A percentile compares a stretch with the other conserved stretches of the same genome.
These are phyloP conservation scores for Inonotus hispidus DNA, from an alignment of 1,284 basidiomycete species.

Conservation along the genomic window DNA sequence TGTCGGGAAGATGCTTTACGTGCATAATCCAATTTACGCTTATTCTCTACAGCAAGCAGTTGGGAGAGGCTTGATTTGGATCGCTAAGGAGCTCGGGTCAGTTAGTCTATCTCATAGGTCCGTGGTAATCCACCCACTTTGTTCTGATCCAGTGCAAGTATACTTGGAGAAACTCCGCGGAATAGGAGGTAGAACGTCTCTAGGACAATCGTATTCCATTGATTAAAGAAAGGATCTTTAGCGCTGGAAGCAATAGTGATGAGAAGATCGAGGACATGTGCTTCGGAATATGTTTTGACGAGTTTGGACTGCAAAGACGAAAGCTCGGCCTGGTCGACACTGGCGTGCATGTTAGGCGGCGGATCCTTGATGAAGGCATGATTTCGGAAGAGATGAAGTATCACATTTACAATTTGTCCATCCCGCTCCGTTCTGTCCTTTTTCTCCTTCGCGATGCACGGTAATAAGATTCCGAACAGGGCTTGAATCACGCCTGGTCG, in stretches of 20 bases:
- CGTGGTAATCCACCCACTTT: constrained; percentile 44
- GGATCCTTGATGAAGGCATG: constrained; percentile 86
- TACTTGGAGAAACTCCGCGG: constrained; percentile 63
- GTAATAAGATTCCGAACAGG: constrained; percentile 63
- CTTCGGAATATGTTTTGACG: constrained; percentile 64
- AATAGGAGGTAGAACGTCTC: constrained; percentile 89
- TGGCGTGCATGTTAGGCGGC: constrained; percentile 59
- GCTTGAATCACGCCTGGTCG: constrained; percentile 62
- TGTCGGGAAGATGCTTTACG: constrained; percentile 76
- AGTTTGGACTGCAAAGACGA: constrained; percentile 75
- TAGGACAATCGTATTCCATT: constrained; percentile 82
- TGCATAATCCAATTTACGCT: constrained; percentile 49
- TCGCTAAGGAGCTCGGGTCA: constrained; percentile 38
- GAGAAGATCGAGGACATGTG: constrained; percentile 73
- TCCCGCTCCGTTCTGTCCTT: constrained; percentile 75
- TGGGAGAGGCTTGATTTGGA: constrained; percentile 56
- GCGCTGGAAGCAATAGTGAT: constrained; percentile 79
- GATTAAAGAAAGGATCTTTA: constrained; percentile 67
- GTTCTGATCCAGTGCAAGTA: constrained; percentile 60
- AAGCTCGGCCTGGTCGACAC: constrained; percentile 71
- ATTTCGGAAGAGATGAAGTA: constrained; percentile 88
- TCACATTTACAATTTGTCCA: constrained; percentile 78
- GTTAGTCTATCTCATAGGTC: constrained; percentile 9
- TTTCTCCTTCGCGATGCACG: constrained; percentile 56
- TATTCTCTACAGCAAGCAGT: constrained; percentile 69